Percentiles rank a stretch among this genome's conserved stretches.
Evolutionary conservation across 495 filamentous ascomycete genomes (phyloP).

Genomic region (Astrothelium macrocarpum): DNA sequence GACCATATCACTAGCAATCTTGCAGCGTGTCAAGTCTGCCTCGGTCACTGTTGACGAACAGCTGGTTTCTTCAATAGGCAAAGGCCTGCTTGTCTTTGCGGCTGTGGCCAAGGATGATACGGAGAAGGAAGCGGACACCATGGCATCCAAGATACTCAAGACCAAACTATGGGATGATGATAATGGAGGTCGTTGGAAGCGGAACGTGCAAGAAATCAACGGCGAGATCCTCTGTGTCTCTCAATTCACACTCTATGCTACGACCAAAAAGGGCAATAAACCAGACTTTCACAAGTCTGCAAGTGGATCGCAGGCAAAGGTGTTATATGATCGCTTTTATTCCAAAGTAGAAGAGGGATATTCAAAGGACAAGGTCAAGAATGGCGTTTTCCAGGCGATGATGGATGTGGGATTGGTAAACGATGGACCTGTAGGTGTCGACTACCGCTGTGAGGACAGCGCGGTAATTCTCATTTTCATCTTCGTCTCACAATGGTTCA

Average conservation of each 20-base stretch:
- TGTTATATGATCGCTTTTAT: slow-evolving; percentile 74
- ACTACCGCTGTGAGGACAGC: slow-evolving; percentile 55
- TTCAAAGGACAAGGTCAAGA: slow-evolving; percentile 66
- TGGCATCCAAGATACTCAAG: slow-evolving; percentile 81
- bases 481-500: slow-evolving; percentile 23
- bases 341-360: slow-evolving; percentile 66
- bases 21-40: slow-evolving; percentile 91
- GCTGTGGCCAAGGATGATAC: slow-evolving; percentile 87
- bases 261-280: slow-evolving; percentile 87
- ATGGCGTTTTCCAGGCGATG: slow-evolving; percentile 96
- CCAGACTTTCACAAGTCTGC: slow-evolving; percentile 92
- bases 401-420: slow-evolving; percentile 95
- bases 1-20: slow-evolving; percentile 54
- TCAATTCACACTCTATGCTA: slow-evolving; percentile 90
- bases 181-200: slow-evolving; percentile 67
- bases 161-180: slow-evolving; percentile 82
- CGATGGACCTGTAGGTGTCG: slow-evolving; percentile 81
- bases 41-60: slow-evolving; percentile 96
- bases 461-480: slow-evolving; percentile 36
- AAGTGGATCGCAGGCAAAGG: slow-evolving; percentile 61
- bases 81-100: slow-evolving; percentile 83
- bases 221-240: slow-evolving; percentile 96
- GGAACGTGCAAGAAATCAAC: slow-evolving; percentile 71
- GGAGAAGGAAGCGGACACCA: slow-evolving; percentile 70
- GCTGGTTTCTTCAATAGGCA: slow-evolving; percentile 79